Conservation (phyloP, 345 rosid genomes). For the Aurinia saxatilis region DNA sequence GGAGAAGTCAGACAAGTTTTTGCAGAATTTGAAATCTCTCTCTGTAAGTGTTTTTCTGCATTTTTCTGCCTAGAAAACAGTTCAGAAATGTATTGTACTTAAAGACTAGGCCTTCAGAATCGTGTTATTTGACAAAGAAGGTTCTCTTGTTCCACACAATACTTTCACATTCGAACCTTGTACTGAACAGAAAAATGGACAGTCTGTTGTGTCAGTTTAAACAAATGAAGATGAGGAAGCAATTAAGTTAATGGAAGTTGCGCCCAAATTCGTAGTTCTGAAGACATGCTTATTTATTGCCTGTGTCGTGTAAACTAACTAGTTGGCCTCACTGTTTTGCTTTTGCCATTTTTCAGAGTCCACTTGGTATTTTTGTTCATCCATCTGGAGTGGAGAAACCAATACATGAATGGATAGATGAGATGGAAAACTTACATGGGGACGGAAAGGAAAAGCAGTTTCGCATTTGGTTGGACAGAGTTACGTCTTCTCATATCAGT, state of each 20-base stretch:
- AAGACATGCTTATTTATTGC: not conserved
- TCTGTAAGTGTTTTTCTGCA: slow-evolving; percentile 40
- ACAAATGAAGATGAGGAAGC: not conserved
- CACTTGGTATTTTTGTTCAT: slow-evolving; percentile 46
- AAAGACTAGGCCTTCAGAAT: not conserved
- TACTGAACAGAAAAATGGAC: not conserved
- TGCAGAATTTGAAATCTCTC: slow-evolving; percentile 51
- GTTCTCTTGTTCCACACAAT: not conserved
- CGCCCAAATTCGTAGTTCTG: not conserved
- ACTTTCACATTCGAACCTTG: not conserved
- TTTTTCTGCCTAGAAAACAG: not conserved
- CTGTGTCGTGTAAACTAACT: not conserved
- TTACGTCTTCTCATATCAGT: slow-evolving; percentile 44
- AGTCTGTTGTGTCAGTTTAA: not conserved
- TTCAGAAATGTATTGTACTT: not conserved
- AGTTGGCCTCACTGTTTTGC: not conserved
- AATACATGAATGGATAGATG: slow-evolving; percentile 46
- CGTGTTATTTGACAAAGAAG: not conserved
- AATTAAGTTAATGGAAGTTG: not conserved
- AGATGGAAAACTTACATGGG: slow-evolving; percentile 42
- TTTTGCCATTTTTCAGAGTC: slow-evolving; percentile 43
- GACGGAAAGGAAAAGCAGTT: slow-evolving; percentile 46
- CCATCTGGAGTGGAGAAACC: slow-evolving; percentile 68
- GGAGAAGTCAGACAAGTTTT: slow-evolving; percentile 48
- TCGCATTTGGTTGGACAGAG: slow-evolving; percentile 64